These are phyloP conservation scores for Saccharomycopsis capsularis DNA, from an alignment of 805 yeast species.

Conservation along the genomic window DNA sequence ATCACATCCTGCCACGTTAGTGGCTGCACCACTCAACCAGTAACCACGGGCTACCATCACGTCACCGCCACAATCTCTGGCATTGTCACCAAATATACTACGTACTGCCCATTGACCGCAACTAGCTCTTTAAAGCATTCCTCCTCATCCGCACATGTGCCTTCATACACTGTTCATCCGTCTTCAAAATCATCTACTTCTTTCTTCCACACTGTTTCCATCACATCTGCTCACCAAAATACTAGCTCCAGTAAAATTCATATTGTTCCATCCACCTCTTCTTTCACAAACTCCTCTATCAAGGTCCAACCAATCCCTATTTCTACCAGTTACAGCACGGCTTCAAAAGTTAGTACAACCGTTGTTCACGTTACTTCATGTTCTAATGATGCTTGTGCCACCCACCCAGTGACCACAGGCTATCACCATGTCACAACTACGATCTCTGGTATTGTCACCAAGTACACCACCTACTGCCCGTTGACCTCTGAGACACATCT, in stretches of 20 bases:
- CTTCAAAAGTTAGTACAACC: conserved; percentile 20
- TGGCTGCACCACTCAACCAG: conserved; percentile 21
- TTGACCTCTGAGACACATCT: conserved; percentile 15
- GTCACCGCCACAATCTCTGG: conserved; percentile 24
- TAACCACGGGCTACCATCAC: conserved; percentile 25
- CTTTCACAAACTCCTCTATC: too few relatives aligned
- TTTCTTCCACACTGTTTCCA: too few relatives aligned
- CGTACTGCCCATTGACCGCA: conserved; percentile 28
- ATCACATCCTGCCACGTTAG: conserved; percentile 21
- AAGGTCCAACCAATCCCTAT: background rate
- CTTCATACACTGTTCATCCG: too few relatives aligned
- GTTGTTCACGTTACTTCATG: conserved; percentile 22
- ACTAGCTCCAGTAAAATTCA: too few relatives aligned
- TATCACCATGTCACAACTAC: conserved; percentile 22
- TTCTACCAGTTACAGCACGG: background rate
- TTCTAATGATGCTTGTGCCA: conserved; percentile 22
- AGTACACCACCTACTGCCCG: conserved; percentile 25
- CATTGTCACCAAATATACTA: conserved; percentile 24
- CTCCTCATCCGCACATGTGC: too few relatives aligned
- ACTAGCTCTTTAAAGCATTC: too few relatives aligned
- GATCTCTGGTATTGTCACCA: conserved; percentile 20
- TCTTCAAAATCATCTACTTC: too few relatives aligned
- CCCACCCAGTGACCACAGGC: conserved; percentile 17
- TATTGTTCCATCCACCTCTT: too few relatives aligned
- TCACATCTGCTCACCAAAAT: too few relatives aligned